Evolutionary conservation across 106 monocot species (phyloP), one percentile per base, ranked within the genome.

Genomic region (Chionographis japonica): DNA sequence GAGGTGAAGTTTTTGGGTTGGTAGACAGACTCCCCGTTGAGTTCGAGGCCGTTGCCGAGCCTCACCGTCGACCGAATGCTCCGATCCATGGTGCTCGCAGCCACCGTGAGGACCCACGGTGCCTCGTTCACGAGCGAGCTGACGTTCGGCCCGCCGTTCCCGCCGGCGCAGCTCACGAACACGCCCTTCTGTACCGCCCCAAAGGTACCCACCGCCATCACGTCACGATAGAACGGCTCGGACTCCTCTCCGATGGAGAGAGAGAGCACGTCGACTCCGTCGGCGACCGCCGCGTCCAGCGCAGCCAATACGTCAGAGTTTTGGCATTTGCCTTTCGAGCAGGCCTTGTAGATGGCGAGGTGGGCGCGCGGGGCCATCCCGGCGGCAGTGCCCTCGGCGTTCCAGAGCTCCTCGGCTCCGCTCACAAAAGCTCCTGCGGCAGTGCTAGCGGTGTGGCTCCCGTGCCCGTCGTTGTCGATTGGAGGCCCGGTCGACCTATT

Each of bases 31-130:
- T 72, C 72, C 3, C 75, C 84, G 36, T 59, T 20, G 13, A 77
- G 35, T 19, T 55, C 60, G 0, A 50, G 1, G 0, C 68, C 80
- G 20, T 73, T 65, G 3, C 80, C 84, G 51, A 80, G 66, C 64
- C 77, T 76, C 6, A 80, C 76, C 0, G 65, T 63, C 19, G 76
- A 55, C 10, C 18, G 18, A 35, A 84, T 63, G 4, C 18, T 58
- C 10, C 77, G 62, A 40, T 74, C 75, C 12, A 20, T 60, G 46
- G 65, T 70, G 57, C 70, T 58, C n/a, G 80, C 69, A 0, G 40
- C 74, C 12, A 80, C 80, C 17, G 75, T 75, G 54, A 87, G 70
- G 40, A 83, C 39, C 83, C 87, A 87, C 15, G 87, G 87, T 10
- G 87, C 87, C 18, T 83, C 83, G 50, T 87, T 87, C 3, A 37